phyloP scores from a whole-genome alignment of 1,284 basidiomycete species.

The Phylloboletellus chloephorus region DNA sequence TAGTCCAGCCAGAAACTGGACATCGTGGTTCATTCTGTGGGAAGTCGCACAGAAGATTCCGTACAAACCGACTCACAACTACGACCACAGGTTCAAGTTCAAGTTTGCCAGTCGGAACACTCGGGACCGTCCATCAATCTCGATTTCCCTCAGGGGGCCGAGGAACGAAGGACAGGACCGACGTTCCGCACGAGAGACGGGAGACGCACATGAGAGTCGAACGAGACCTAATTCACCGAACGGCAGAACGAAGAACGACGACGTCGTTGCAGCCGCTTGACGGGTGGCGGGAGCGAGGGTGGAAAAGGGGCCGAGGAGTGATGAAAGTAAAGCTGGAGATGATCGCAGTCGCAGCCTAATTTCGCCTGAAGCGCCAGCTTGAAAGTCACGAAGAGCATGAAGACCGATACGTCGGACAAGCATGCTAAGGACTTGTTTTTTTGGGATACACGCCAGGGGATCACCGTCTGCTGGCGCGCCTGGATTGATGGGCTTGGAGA shows the following conservation, averaged over 20 bases:
- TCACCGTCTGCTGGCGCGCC: too few relatives aligned
- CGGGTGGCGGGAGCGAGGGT: slow-evolving; percentile 65
- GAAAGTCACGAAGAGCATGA: neutral
- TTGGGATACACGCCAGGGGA: too few relatives aligned
- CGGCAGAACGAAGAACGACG: slow-evolving; percentile 64
- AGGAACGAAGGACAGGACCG: slow-evolving; percentile 42
- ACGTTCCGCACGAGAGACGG: too few relatives aligned
- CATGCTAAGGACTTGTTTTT: slow-evolving; percentile 24
- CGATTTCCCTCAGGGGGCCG: slow-evolving; percentile 54
- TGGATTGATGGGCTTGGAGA: too few relatives aligned
- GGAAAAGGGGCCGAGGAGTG: slow-evolving; percentile 45
- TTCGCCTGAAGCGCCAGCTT: slow-evolving; percentile 46
- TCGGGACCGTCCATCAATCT: slow-evolving; percentile 41
- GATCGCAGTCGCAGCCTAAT: slow-evolving; percentile 46
- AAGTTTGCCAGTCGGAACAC: slow-evolving; percentile 51
- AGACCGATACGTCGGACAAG: neutral
- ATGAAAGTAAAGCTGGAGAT: slow-evolving; percentile 50
- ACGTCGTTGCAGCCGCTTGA: slow-evolving; percentile 51
- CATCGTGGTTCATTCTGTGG: slow-evolving; percentile 53
- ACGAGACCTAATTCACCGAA: slow-evolving; percentile 41
- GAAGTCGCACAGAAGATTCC: slow-evolving; percentile 66
- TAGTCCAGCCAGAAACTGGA: slow-evolving; percentile 60
- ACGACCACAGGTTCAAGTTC: slow-evolving; percentile 54
- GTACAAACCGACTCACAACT: slow-evolving; percentile 33
- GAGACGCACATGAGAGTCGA: too few relatives aligned